Evolutionary conservation across 495 filamentous ascomycete species (phyloP).

Genomic region (Podospora comata): DNA sequence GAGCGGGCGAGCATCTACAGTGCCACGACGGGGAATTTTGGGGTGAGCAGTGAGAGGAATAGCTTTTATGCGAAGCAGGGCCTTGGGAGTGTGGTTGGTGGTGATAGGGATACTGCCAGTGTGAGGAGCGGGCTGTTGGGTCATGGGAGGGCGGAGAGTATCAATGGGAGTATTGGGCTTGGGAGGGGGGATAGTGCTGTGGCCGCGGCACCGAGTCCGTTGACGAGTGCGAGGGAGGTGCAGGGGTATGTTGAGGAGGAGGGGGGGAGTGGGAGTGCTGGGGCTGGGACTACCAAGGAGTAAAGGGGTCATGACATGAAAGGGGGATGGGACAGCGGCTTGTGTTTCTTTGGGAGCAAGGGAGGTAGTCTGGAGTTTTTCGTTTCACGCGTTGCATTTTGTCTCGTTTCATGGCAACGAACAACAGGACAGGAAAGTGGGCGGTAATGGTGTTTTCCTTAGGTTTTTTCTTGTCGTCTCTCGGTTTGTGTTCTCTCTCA

Average conservation of each 20-base stretch:
- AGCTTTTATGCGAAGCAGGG: slow-evolving; percentile 75
- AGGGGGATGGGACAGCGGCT: background rate
- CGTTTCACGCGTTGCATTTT: background rate
- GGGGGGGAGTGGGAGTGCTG: slow-evolving; percentile 3
- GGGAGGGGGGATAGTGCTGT: slow-evolving; percentile 3
- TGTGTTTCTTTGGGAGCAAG: background rate
- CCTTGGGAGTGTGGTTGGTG: slow-evolving; percentile 61
- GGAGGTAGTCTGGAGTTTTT: background rate
- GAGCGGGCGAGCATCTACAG: slow-evolving; percentile 89
- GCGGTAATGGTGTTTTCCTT: background rate
- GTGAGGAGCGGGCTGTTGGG: slow-evolving; percentile 73
- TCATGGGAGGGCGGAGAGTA: slow-evolving; percentile 77
- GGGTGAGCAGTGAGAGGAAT: slow-evolving; percentile 65
- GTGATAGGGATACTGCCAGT: slow-evolving; percentile 64
- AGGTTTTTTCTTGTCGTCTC: background rate
- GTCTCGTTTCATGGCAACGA: background rate
- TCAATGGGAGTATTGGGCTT: slow-evolving; percentile 66
- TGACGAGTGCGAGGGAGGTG: slow-evolving; percentile 53
- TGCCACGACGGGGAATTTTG: slow-evolving; percentile 57
- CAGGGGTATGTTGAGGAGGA: slow-evolving; percentile 20
- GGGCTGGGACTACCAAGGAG: slow-evolving; percentile 42
- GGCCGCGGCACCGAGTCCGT: slow-evolving; percentile 51
- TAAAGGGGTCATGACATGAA: background rate
- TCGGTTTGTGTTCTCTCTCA: background rate
- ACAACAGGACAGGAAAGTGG: background rate